Evolutionary conservation across 805 yeast genomes (phyloP).

Genomic region (Candida chilensis): DNA sequence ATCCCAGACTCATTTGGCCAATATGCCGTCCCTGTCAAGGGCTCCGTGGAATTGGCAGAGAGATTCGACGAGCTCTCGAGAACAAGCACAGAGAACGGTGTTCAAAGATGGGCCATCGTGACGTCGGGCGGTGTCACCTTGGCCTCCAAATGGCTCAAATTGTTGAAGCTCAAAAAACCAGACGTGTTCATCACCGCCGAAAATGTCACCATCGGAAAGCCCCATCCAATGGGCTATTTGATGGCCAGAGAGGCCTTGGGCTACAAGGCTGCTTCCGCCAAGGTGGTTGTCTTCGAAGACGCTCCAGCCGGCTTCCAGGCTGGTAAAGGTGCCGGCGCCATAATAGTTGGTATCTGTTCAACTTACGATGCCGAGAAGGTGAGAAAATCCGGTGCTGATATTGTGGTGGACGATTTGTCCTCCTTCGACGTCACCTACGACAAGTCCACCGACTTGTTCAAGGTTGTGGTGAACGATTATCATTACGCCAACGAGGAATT

Average conservation of each 20-base stretch:
- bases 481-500: slow-evolving; percentile 32
- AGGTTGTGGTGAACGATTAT: slow-evolving; percentile 27
- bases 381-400: slow-evolving; percentile 70
- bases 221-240: slow-evolving; percentile 78
- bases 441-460: slow-evolving; percentile 22
- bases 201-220: slow-evolving; percentile 73
- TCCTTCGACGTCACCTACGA: slow-evolving; percentile 48
- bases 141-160: slow-evolving; percentile 73
- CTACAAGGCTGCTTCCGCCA: slow-evolving; percentile 18
- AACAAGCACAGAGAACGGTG: slow-evolving; percentile 26
- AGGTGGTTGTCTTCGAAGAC: slow-evolving; percentile 71
- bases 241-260: slow-evolving; percentile 43
- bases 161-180: slow-evolving; percentile 53
- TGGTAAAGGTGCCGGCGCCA: slow-evolving; percentile 78
- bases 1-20: slow-evolving; percentile 69
- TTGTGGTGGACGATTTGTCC: slow-evolving; percentile 67
- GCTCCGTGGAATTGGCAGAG: slow-evolving; percentile 57
- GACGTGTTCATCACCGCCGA: slow-evolving; percentile 77
- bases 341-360: slow-evolving; percentile 76
- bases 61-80: slow-evolving; percentile 39
- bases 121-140: slow-evolving; percentile 74
- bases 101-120: slow-evolving; percentile 76
- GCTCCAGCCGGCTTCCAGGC: slow-evolving; percentile 86
- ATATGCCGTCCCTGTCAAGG: slow-evolving; percentile 67
- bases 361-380: slow-evolving; percentile 65